These are phyloP conservation scores for Tylopilus cervinicoccineus DNA, from an alignment of 768 basidiomycete genomes.

Conservation along the genomic window DNA sequence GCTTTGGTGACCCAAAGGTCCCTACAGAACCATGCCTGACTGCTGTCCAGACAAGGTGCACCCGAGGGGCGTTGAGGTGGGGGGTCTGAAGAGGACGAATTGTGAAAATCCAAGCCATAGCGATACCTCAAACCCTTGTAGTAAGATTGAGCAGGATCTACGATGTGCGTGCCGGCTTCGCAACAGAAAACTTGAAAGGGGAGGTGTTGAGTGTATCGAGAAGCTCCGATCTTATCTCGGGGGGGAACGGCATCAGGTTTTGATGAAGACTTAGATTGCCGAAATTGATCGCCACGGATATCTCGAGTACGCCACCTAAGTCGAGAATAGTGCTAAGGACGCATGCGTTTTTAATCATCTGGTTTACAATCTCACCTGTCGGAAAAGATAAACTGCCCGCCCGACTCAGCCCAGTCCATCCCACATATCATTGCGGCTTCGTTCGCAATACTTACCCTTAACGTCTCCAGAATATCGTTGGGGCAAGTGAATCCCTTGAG, in stretches of 20 bases:
- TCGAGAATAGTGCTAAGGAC: neutral
- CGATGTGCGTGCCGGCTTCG: constrained; percentile 95
- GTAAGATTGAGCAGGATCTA: constrained; percentile 94
- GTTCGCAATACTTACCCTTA: constrained; percentile 86
- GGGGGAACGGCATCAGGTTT: constrained; percentile 90
- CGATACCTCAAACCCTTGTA: constrained; percentile 88
- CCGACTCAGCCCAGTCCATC: constrained; percentile 99
- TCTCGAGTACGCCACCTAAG: constrained; percentile 94
- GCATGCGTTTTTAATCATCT: too few species aligned
- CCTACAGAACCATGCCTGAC: constrained; percentile 97
- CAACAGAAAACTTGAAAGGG: constrained; percentile 99
- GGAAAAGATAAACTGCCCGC: constrained; percentile 96
- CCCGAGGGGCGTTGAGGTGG: constrained; percentile 62
- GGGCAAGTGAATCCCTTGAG: constrained; percentile 99
- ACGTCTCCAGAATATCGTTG: constrained; percentile 94
- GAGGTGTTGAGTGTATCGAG: constrained; percentile 85
- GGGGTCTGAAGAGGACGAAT: constrained; percentile 61
- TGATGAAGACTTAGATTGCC: constrained; percentile 92
- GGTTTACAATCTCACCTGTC: constrained; percentile 70
- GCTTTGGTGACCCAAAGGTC: constrained; percentile 95
- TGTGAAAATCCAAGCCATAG: constrained; percentile 76
- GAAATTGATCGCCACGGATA: constrained; percentile 96
- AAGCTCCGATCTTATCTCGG: constrained; percentile 75
- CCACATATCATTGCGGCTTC: constrained; percentile 98
- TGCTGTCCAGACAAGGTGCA: constrained; percentile 89